These are phyloP conservation scores for Tuber umbilicatum DNA, from an alignment of 495 filamentous ascomycete genomes.

Conservation along the genomic window DNA sequence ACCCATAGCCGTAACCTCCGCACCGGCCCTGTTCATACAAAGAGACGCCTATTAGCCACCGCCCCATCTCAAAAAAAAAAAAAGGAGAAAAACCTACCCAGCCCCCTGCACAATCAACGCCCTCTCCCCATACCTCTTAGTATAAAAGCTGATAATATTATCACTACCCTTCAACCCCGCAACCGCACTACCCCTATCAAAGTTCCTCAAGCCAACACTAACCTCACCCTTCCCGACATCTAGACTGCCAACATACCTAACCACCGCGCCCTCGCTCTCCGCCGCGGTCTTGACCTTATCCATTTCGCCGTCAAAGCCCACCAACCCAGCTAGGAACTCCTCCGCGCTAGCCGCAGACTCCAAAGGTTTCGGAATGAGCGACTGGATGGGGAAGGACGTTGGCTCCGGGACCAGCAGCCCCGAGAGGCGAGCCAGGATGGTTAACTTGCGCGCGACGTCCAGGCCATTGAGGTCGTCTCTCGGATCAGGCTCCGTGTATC, in stretches of 20 bases:
- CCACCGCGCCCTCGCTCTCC: slow-evolving; percentile 78
- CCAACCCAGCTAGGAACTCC: slow-evolving; percentile 71
- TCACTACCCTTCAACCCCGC: slow-evolving; percentile 92
- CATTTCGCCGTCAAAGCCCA: slow-evolving; percentile 77
- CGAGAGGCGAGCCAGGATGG: slow-evolving; percentile 77
- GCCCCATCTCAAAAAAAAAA: not conserved
- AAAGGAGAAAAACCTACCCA: slow-evolving; percentile 48
- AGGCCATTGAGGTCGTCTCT: slow-evolving; percentile 92
- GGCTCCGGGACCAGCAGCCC: slow-evolving; percentile 71
- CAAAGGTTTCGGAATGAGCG: slow-evolving; percentile 75
- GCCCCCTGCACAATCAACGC: slow-evolving; percentile 91
- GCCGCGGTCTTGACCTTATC: slow-evolving; percentile 68
- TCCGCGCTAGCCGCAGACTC: slow-evolving; percentile 66
- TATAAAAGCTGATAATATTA: slow-evolving; percentile 97
- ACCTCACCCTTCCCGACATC: slow-evolving; percentile 68
- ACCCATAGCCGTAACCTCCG: slow-evolving; percentile 93
- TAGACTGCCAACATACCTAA: slow-evolving; percentile 88
- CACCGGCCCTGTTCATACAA: slow-evolving; percentile 56
- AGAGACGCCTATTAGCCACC: slow-evolving; percentile 11
- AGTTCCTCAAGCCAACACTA: slow-evolving; percentile 79
- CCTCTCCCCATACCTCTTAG: slow-evolving; percentile 81
- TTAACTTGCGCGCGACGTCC: slow-evolving; percentile 94
- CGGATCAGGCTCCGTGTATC: slow-evolving; percentile 95
- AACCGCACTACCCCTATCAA: slow-evolving; percentile 75
- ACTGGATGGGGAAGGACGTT: slow-evolving; percentile 83